Evolutionary conservation across 257 asterid genomes (phyloP), one percentile per base, ranked within the genome.

Genomic region (Anisodus tanguticus): DNA sequence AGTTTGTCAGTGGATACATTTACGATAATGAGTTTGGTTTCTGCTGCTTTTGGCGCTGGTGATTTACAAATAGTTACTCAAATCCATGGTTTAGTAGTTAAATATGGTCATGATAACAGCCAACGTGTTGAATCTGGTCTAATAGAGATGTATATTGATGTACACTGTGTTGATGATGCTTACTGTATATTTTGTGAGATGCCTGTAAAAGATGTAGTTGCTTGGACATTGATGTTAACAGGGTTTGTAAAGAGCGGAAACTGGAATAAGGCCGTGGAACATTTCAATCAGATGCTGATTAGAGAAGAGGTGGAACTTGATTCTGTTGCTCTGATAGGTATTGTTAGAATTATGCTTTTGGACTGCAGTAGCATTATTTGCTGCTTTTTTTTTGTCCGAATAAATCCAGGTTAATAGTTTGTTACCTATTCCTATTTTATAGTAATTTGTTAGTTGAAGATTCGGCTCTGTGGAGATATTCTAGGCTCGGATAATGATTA

Each of bases 151-250:
- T 90, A 92, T 83, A 87, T 90, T 69, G 87, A 83, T 69, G 80
- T 81, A 49, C 58, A 84, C 64, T 84, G 57, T 69, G 84, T 83
- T 9, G 55, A 83, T 19, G 88, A 91, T 84, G 96, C 94, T 39
- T 86, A 85, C 85, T 81, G 68, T 89, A 76, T 91, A 81, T 92
- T 92, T 54, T 67, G 45, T 57, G 93, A 91, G 85, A 87, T 92
- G 54, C 16, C 15, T 84, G 62, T 82, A 79, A 90, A 89, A 84
- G 96, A 91, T 78, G 84, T 88, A 79, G 90, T 91, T 68, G 83
- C 89, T 58, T 92, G 96, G 93, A 91, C 96, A 83, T 82, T 87
- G 85, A 92, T 92, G 93, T 79, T 92, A 84, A 87, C 88, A 74
- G 96, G 96, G 15, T 90, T 91, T 68, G 83, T 88, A 11, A 90